Evolutionary conservation across 495 filamentous ascomycete genomes (phyloP).

Genomic region (Parathielavia appendiculata): DNA sequence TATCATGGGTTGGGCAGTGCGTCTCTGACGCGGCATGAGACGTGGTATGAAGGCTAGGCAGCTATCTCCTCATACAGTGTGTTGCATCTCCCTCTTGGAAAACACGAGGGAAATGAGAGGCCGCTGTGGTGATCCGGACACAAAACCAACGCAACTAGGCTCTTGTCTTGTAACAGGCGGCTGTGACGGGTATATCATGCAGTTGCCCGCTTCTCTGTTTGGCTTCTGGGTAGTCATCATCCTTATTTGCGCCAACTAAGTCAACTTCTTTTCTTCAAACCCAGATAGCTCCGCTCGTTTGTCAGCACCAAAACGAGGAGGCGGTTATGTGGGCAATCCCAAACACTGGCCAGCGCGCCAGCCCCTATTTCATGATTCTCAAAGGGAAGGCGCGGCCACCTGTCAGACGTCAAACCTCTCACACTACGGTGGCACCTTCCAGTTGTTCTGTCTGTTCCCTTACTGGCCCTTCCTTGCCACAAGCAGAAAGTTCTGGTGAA

Average conservation of each 20-base stretch:
- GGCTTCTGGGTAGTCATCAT: background rate
- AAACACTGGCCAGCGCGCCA: background rate
- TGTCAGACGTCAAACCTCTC: no score
- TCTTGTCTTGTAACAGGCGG: background rate
- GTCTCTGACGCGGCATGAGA: background rate
- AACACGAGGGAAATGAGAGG: conserved; percentile 20
- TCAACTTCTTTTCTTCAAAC: background rate
- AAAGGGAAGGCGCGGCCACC: background rate
- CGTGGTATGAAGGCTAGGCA: background rate
- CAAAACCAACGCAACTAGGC: conserved; percentile 8
- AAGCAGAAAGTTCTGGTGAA: background rate
- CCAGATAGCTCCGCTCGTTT: background rate
- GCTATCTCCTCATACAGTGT: background rate
- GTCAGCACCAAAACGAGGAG: background rate
- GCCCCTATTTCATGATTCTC: no score
- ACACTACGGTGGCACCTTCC: background rate
- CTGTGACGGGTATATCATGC: conserved; percentile 16
- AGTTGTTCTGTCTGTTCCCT: background rate
- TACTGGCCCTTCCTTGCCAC: background rate
- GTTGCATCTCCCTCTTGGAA: background rate
- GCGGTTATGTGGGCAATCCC: background rate
- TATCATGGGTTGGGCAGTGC: background rate
- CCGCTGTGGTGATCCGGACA: conserved; percentile 14
- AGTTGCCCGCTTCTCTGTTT: conserved; percentile 6
- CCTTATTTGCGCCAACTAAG: background rate